Evolutionary conservation across 140 eudicot genomes (phyloP).

Genomic region (Cichorium intybus): DNA sequence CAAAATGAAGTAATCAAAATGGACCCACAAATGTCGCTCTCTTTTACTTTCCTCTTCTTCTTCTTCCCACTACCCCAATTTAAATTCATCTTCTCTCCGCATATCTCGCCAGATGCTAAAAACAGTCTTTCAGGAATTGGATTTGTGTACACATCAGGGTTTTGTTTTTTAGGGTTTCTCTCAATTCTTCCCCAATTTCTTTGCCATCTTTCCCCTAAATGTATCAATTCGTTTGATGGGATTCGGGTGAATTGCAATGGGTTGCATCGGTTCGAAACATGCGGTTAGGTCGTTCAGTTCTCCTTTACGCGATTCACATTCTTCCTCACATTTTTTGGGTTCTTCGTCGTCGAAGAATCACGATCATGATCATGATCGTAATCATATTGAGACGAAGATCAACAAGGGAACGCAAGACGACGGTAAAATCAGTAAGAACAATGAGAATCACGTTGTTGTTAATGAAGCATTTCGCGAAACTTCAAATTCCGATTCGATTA

Average conservation of each 20-base stretch:
- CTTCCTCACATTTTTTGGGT: neutral
- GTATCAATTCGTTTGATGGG: slow-evolving; percentile 28
- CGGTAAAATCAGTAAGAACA: slow-evolving; percentile 6
- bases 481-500: slow-evolving; percentile 2
- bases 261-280: slow-evolving; percentile 39
- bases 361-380: slow-evolving; percentile 7
- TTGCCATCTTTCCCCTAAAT: slow-evolving; percentile 7
- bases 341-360: slow-evolving; percentile 17
- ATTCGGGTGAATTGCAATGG: slow-evolving; percentile 32
- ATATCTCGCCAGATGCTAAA: slow-evolving; percentile 22
- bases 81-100: slow-evolving; percentile 26
- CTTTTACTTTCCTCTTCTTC: slow-evolving; percentile 14
- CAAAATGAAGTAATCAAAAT: slow-evolving; percentile 16
- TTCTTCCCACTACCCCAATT: slow-evolving; percentile 3
- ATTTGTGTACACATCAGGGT: neutral
- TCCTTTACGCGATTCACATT: neutral
- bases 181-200: slow-evolving; percentile 6
- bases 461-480: neutral
- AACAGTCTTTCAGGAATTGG: neutral
- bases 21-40: slow-evolving; percentile 35
- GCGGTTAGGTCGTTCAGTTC: slow-evolving; percentile 22
- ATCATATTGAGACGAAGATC: slow-evolving; percentile 7
- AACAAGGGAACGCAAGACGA: slow-evolving; percentile 14
- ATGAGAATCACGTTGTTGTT: slow-evolving; percentile 6
- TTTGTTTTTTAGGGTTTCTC: slow-evolving; percentile 7